A percentile compares a stretch with the other conserved stretches of the same genome.
Evolutionary conservation across 352 stramenopile genomes (phyloP).

Genomic region (Globisporangium nunn): DNA sequence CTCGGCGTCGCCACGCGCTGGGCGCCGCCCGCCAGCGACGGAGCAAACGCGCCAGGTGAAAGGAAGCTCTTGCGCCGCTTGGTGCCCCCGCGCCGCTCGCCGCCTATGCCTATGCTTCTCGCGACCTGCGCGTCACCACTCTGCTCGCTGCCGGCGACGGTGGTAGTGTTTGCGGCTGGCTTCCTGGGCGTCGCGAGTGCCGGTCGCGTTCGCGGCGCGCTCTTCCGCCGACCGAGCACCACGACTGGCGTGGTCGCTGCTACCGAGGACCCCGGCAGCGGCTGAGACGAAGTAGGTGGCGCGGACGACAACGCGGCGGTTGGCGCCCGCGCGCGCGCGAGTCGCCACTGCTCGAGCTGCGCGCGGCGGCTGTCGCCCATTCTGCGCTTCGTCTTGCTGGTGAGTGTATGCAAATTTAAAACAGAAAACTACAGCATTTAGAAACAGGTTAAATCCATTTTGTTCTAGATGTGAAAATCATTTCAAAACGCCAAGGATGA

Average conservation of each 20-base stretch:
- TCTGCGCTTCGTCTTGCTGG: neutral
- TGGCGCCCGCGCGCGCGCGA: constrained; percentile 22
- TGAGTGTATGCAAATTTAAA: no score
- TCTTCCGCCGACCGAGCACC: neutral
- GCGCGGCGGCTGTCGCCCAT: constrained; percentile 53
- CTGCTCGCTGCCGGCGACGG: neutral
- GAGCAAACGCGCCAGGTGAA: constrained; percentile 35
- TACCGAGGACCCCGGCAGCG: constrained; percentile 1
- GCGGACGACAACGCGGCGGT: constrained; percentile 1
- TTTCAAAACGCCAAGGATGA: no score
- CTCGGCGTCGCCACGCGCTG: constrained; percentile 54
- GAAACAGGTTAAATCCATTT: no score
- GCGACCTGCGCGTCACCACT: neutral
- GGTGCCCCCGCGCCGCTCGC: constrained; percentile 21
- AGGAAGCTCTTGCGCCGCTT: constrained; percentile 40
- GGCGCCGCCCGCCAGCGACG: constrained; percentile 45
- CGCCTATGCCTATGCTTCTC: neutral
- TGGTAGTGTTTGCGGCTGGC: neutral
- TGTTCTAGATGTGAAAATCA: no score
- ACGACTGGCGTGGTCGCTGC: neutral
- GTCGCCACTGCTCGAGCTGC: constrained; percentile 63
- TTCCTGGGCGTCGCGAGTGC: constrained; percentile 6
- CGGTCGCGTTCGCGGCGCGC: neutral
- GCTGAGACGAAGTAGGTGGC: neutral
- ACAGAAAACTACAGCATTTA: no score